phyloP scores from a whole-genome alignment of 1,284 basidiomycete species.

The Farysia itapuensis region DNA sequence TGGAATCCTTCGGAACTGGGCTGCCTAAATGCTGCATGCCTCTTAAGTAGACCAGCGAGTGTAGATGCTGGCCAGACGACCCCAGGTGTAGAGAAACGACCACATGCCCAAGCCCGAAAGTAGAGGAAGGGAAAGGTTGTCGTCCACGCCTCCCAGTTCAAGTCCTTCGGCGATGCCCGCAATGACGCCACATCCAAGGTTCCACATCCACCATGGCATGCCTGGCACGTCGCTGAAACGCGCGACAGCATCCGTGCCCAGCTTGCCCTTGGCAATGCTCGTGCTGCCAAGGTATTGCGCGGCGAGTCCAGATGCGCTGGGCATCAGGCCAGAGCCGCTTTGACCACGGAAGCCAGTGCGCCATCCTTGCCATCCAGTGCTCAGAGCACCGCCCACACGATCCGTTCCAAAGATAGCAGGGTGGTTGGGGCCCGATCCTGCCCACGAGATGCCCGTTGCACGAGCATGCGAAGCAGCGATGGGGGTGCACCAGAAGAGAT shows the following conservation, averaged over 20 bases:
- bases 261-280: slow-evolving; percentile 23
- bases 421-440: slow-evolving; percentile 21
- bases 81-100: slow-evolving; percentile 55
- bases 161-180: slow-evolving; percentile 61
- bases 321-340: slow-evolving; percentile 16
- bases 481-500: slow-evolving; percentile 73
- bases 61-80: slow-evolving; percentile 18
- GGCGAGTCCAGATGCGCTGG: slow-evolving; percentile 11
- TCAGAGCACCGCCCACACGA: slow-evolving; percentile 16
- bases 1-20: too few species aligned
- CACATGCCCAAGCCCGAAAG: slow-evolving; percentile 81
- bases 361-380: slow-evolving; percentile 46
- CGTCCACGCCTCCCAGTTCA: slow-evolving; percentile 83
- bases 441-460: slow-evolving; percentile 49
- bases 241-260: slow-evolving; percentile 16
- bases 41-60: too few species aligned
- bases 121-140: slow-evolving; percentile 90
- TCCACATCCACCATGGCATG: slow-evolving; percentile 48
- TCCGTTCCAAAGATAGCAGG: slow-evolving; percentile 48
- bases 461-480: slow-evolving; percentile 44
- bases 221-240: slow-evolving; percentile 29
- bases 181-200: slow-evolving; percentile 51
- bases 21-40: too few species aligned
- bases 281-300: slow-evolving; percentile 21
- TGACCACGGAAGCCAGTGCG: slow-evolving; percentile 26